Evolutionary conservation across 2,329 filamentous ascomycete genomes (phyloP).

Genomic region (Trichophyton rubrum): DNA sequence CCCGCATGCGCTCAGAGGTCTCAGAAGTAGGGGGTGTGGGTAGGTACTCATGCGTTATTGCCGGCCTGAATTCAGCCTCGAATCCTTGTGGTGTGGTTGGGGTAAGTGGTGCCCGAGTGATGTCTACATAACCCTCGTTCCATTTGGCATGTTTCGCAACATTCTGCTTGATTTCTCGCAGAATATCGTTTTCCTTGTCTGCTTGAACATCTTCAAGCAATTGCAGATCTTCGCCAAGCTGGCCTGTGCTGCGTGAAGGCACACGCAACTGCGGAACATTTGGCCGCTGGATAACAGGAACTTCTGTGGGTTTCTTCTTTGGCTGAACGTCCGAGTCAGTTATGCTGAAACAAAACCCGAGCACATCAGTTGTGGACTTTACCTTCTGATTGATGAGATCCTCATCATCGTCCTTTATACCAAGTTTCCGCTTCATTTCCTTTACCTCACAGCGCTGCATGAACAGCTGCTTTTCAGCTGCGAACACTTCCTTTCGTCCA

Average conservation of each 20-base stretch:
- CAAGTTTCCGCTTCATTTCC: constrained; percentile 73
- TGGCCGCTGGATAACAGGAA: constrained; percentile 48
- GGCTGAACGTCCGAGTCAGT: constrained; percentile 42
- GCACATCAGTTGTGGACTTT: constrained; percentile 21
- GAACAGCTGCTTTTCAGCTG: constrained; percentile 65
- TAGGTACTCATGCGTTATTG: constrained; percentile 53
- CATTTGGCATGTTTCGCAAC: constrained; percentile 79
- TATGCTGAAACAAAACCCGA: not conserved
- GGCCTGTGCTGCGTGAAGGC: constrained; percentile 56
- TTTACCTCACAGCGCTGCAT: constrained; percentile 71
- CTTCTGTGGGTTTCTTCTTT: constrained; percentile 56
- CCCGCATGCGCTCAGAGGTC: constrained; percentile 34
- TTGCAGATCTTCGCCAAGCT: constrained; percentile 67
- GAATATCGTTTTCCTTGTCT: constrained; percentile 70
- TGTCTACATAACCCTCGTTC: constrained; percentile 81
- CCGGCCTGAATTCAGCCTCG: constrained; percentile 55
- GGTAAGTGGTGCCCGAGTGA: constrained; percentile 73
- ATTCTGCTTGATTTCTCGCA: constrained; percentile 72
- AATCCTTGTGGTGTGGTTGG: constrained; percentile 55
- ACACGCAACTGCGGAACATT: constrained; percentile 55
- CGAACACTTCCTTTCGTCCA: constrained; percentile 63
- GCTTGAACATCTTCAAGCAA: constrained; percentile 62
- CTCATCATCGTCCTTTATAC: constrained; percentile 86
- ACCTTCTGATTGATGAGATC: constrained; percentile 92
- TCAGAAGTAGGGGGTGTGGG: constrained; percentile 39